Conservation (phyloP, 2,329 filamentous ascomycete species). For the Beauveria asiatica region DNA sequence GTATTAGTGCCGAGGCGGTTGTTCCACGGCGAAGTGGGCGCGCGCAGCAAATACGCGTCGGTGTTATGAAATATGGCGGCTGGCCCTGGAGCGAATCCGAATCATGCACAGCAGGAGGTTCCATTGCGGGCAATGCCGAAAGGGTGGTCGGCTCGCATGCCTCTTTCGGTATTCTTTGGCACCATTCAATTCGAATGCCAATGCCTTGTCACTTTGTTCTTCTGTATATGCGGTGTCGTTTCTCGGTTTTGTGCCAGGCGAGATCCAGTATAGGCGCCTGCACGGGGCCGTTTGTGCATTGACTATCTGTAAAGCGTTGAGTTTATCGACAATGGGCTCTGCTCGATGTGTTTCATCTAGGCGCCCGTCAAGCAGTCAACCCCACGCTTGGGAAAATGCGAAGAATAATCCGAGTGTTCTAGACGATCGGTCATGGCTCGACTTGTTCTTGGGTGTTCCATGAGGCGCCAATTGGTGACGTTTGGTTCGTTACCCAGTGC, state of each 20-base stretch:
- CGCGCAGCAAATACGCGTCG: not conserved
- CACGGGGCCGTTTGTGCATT: constrained; percentile 4
- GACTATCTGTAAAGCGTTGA: not conserved
- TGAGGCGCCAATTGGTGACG: not conserved
- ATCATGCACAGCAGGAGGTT: not conserved
- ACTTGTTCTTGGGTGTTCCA: not conserved
- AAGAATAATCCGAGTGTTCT: not conserved
- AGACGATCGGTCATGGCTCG: not conserved
- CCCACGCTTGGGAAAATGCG: constrained; percentile 1
- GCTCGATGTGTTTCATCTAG: constrained; percentile 8
- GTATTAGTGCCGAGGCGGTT: not conserved
- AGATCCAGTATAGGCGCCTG: constrained; percentile 1
- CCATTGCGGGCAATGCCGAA: constrained; percentile 7
- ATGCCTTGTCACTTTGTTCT: not conserved
- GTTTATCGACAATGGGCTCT: not conserved
- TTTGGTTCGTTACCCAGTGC: not conserved
- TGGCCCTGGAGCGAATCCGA: constrained; percentile 3
- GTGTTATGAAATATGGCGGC: not conserved
- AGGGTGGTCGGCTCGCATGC: constrained; percentile 4
- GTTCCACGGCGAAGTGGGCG: not conserved
- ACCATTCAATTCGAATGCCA: not conserved
- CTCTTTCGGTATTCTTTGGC: not conserved
- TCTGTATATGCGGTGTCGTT: not conserved
- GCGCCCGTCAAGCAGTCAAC: constrained; percentile 4
- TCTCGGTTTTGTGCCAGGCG: not conserved